phyloP scores from a whole-genome alignment of 1,284 basidiomycete genomes.

The Heterobasidion occidentale region DNA sequence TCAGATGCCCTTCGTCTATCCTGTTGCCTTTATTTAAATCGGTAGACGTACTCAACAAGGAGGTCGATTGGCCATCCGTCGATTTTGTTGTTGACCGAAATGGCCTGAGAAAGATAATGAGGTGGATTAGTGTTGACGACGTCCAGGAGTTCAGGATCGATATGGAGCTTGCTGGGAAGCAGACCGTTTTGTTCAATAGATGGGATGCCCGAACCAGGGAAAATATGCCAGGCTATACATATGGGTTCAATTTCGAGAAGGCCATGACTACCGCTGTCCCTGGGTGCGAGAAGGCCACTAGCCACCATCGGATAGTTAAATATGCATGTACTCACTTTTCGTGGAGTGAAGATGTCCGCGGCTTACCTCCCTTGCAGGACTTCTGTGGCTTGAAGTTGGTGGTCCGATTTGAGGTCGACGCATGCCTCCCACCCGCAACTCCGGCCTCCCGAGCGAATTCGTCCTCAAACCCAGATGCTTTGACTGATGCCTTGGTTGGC shows the following conservation, averaged over 20 bases:
- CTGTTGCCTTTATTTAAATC: conserved; percentile 44
- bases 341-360: neutral
- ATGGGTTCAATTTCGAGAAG: conserved; percentile 40
- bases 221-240: conserved; percentile 26
- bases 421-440: conserved; percentile 11
- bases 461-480: conserved; percentile 16
- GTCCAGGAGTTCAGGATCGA: conserved; percentile 2
- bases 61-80: conserved; percentile 36
- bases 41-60: conserved; percentile 28
- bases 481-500: conserved; percentile 22
- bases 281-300: conserved; percentile 2
- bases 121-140: conserved; percentile 31
- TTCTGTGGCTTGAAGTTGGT: conserved; percentile 23
- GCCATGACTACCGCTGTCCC: conserved; percentile 24
- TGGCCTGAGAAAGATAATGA: conserved; percentile 44
- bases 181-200: conserved; percentile 45
- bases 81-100: conserved; percentile 56
- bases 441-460: neutral
- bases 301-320: conserved; percentile 6
- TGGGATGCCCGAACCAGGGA: conserved; percentile 31
- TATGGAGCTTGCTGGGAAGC: conserved; percentile 31
- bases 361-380: conserved; percentile 10
- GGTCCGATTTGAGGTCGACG: conserved; percentile 25
- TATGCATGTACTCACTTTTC: conserved; percentile 2
- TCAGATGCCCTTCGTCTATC: conserved; percentile 29